Conservation (phyloP, 306 rosid species). For the Begonia loranthoides region DNA sequence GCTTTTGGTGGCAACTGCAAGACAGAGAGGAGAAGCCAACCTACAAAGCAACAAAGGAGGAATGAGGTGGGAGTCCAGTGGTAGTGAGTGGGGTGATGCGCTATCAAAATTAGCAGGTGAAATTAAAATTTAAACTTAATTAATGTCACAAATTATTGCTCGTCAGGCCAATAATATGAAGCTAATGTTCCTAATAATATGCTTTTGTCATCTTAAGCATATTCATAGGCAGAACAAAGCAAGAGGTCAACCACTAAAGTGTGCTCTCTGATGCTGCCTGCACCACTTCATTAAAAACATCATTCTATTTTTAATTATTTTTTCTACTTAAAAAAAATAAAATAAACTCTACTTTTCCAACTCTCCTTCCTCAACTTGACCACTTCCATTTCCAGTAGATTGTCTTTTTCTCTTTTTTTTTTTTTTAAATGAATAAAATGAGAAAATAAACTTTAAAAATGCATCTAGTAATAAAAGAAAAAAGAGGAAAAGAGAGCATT, state of each 20-base stretch:
- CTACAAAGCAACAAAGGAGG: constrained; percentile 30
- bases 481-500: constrained; percentile 2
- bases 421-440: no score
- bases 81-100: constrained; percentile 21
- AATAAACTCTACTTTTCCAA: not conserved
- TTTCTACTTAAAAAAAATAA: not conserved
- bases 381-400: no score
- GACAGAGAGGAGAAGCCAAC: constrained; percentile 24
- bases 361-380: no score
- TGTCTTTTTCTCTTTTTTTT: no score
- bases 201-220: constrained; percentile 23
- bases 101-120: constrained; percentile 17
- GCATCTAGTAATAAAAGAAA: not conserved
- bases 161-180: no score
- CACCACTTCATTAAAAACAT: constrained; percentile 3
- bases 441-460: no score
- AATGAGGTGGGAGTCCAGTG: constrained; percentile 15
- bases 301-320: not conserved
- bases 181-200: no score
- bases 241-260: constrained; percentile 62
- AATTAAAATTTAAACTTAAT: not conserved
- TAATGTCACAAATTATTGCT: no score
- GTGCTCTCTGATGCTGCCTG: constrained; percentile 15
- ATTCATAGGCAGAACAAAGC: constrained; percentile 35
- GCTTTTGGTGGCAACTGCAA: no score